Conservation (phyloP, 2,329 filamentous ascomycete genomes). For the Leptographium galeiforme region DNA sequence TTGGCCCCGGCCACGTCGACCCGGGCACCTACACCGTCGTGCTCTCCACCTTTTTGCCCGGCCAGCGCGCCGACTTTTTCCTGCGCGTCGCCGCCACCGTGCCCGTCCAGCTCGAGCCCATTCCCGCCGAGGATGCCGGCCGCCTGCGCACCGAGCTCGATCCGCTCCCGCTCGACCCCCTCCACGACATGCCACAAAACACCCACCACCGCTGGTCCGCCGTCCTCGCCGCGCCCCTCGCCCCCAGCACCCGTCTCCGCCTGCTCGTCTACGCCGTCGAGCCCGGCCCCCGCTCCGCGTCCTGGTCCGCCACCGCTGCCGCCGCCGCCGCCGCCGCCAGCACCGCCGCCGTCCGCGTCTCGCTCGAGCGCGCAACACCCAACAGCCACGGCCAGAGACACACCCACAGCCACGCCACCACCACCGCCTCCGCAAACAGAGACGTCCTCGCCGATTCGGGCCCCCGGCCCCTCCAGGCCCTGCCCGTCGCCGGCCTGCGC, state of each 20-base stretch:
- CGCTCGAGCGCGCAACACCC: slow-evolving; percentile 52
- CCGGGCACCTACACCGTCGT: slow-evolving; percentile 74
- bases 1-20: slow-evolving; percentile 33
- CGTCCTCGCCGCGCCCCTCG: slow-evolving; percentile 22
- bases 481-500: slow-evolving; percentile 27
- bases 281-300: not conserved
- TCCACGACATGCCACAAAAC: not conserved
- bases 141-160: slow-evolving; percentile 48
- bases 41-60: slow-evolving; percentile 78
- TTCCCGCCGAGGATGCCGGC: slow-evolving; percentile 65
- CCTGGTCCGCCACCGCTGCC: slow-evolving; percentile 4
- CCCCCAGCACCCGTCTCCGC: slow-evolving; percentile 43
- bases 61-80: slow-evolving; percentile 60
- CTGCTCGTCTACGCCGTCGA: slow-evolving; percentile 26
- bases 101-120: slow-evolving; percentile 40
- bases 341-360: slow-evolving; percentile 45
- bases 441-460: slow-evolving; percentile 51
- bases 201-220: slow-evolving; percentile 25
- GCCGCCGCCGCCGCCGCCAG: slow-evolving; percentile 13
- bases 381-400: not conserved
- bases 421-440: slow-evolving; percentile 16
- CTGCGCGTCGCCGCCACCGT: slow-evolving; percentile 56
- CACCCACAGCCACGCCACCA: not conserved
- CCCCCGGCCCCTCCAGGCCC: slow-evolving; percentile 64
- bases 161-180: slow-evolving; percentile 25